phyloP scores from a whole-genome alignment of 202 grass and related monocot species.

The Alloteropsis angusta region DNA sequence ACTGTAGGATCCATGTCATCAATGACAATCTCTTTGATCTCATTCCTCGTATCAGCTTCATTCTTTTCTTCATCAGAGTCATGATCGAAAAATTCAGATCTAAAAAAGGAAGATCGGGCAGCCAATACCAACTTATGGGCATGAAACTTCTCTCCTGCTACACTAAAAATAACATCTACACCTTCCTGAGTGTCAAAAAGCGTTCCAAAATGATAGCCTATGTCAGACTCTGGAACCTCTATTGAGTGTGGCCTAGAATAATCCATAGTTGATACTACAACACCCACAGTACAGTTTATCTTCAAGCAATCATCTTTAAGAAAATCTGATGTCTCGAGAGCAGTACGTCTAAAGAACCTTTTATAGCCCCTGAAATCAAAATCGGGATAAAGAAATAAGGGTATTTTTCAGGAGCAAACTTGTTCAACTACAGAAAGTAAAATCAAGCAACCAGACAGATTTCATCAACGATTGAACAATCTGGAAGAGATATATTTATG shows the following conservation, averaged over 20 bases:
- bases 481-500: background rate
- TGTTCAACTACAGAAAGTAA: background rate
- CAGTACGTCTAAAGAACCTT: slow-evolving; percentile 69
- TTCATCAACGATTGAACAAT: background rate
- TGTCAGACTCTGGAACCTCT: slow-evolving; percentile 81
- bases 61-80: slow-evolving; percentile 39
- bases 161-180: slow-evolving; percentile 80
- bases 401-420: background rate
- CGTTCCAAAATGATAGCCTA: slow-evolving; percentile 75
- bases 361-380: slow-evolving; percentile 77
- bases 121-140: slow-evolving; percentile 87
- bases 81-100: slow-evolving; percentile 49
- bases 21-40: slow-evolving; percentile 57
- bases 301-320: slow-evolving; percentile 97
- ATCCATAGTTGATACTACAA: slow-evolving; percentile 81
- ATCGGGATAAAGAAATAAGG: slow-evolving; percentile 10
- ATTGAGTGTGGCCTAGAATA: slow-evolving; percentile 57
- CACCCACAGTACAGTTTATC: slow-evolving; percentile 93
- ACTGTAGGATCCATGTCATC: slow-evolving; percentile 83
- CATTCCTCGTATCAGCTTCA: slow-evolving; percentile 18
- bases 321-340: slow-evolving; percentile 84
- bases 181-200: slow-evolving; percentile 82
- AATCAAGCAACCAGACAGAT: background rate
- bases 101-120: slow-evolving; percentile 72
- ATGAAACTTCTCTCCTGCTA: slow-evolving; percentile 83